A percentile compares a stretch with the other conserved stretches of the same genome.
phyloP scores from a whole-genome alignment of 23 red algal genomes.

The Gracilaria domingensis region DNA sequence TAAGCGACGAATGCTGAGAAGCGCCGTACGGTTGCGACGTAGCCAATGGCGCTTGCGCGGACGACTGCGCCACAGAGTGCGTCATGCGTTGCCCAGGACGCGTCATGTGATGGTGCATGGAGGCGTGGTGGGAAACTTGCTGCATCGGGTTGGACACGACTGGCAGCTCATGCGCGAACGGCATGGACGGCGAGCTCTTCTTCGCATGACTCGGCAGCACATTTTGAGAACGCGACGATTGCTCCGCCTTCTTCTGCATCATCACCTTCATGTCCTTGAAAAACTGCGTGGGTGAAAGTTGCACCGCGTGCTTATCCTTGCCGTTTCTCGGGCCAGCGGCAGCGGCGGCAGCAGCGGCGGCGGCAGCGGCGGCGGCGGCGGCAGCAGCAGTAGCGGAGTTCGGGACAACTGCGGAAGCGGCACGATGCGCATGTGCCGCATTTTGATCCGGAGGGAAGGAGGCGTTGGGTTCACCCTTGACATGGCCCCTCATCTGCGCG shows the following conservation, averaged over 20 bases:
- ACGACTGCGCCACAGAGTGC: not conserved
- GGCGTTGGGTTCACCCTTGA: not conserved
- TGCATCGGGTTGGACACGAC: not conserved
- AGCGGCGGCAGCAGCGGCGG: not conserved
- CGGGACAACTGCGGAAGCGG: not conserved
- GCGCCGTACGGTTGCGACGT: conserved; percentile 7
- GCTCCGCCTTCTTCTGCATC: conserved; percentile 53
- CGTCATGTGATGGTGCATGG: not conserved
- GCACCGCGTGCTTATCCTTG: not conserved
- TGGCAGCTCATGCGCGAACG: not conserved
- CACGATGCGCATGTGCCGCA: not conserved
- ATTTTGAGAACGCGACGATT: not conserved
- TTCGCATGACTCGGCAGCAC: not conserved
- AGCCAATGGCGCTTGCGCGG: not conserved
- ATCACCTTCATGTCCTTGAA: conserved; percentile 67
- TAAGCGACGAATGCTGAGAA: not conserved
- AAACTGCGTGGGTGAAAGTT: conserved; percentile 56
- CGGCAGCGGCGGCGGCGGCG: not conserved
- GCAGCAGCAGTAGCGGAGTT: not conserved
- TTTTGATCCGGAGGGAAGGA: not conserved
- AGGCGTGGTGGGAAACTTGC: not conserved
- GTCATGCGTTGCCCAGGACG: not conserved
- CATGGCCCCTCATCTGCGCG: conserved; percentile 18
- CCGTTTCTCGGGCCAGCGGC: not conserved
- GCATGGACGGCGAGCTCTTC: not conserved